Base-by-base conservation (phyloP, 257 asterid genomes). In the Anisodus tanguticus region DNA sequence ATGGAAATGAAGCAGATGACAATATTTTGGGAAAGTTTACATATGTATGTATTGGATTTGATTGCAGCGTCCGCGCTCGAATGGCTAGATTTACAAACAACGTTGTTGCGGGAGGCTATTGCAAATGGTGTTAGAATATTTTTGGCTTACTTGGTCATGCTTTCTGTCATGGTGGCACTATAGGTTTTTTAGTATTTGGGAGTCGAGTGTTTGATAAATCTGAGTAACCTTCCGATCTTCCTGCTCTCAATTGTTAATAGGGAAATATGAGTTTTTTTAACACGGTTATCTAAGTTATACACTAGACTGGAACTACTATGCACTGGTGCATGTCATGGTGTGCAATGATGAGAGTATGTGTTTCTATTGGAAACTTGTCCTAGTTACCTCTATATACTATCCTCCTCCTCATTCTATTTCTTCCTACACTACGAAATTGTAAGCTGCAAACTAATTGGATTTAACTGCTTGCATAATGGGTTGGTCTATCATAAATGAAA, bases 141-240 rank as follows among this genome's bases (percentile, higher is more conserved):
- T 26, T 31, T 83, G 71, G 88, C 85, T 35, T 86, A 88, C 85
- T 31, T 71, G 51, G 85, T 88, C 6, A 88, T 88, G 91, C 88
- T 88, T 37, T 85, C 91, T 4, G 87, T 88, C 31, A 88, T 88
- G n/a, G 88, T 84, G 0, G 88, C 17, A 19, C 85, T 8, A 37
- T 74, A 35, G 91, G 89, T 7, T 88, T 88, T 82, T 83, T 88
- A 15, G 72, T 88, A 15, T 86, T 82, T 19, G 89, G 91, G 17
- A 84, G 86, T 31, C 13, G 85, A 64, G 77, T 84, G 26, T 86
- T 79, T n/a, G 84, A 60, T 17, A 43, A n/a, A 9, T 47, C 17
- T 2, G 68, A 67, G 39, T 83, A 82, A 39, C 85, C 88, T 35
- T 84, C 88, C 17, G 88, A 88, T 84, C 88, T 88, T 72, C 91